These are phyloP conservation scores for Eucalyptus curtisii DNA, from an alignment of 345 rosid species.

Conservation along the genomic window DNA sequence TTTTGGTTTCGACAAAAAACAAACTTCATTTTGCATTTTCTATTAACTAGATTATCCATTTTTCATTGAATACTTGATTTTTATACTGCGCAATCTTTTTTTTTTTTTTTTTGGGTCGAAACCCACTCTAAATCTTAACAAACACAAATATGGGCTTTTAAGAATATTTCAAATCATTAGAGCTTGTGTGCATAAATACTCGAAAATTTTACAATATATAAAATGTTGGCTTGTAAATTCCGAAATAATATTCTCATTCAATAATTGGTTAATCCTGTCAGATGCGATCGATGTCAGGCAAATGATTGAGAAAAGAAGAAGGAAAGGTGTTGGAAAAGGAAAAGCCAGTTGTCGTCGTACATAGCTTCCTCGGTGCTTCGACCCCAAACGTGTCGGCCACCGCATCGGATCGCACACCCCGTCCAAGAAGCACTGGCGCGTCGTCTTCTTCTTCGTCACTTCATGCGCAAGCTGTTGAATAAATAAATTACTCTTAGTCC, in stretches of 20 bases:
- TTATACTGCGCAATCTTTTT: not conserved
- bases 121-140: not conserved
- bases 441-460: not conserved
- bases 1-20: not conserved
- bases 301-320: not conserved
- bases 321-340: not conserved
- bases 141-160: not conserved
- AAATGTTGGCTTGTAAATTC: not conserved
- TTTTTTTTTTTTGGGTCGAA: too few species aligned
- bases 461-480: not conserved
- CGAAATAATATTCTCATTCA: not conserved
- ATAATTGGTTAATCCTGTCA: not conserved
- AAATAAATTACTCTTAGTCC: not conserved
- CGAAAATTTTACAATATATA: not conserved
- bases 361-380: not conserved
- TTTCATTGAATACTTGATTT: not conserved
- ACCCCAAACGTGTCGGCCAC: not conserved
- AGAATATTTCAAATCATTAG: not conserved
- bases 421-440: not conserved
- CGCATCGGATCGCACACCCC: not conserved
- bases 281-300: not conserved
- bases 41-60: not conserved
- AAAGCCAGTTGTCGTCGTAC: not conserved
- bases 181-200: not conserved
- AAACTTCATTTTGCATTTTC: not conserved